Evolutionary conservation across 768 basidiomycete genomes (phyloP), one percentile per base, ranked within the genome.

Genomic region (Ramaria sp.): DNA sequence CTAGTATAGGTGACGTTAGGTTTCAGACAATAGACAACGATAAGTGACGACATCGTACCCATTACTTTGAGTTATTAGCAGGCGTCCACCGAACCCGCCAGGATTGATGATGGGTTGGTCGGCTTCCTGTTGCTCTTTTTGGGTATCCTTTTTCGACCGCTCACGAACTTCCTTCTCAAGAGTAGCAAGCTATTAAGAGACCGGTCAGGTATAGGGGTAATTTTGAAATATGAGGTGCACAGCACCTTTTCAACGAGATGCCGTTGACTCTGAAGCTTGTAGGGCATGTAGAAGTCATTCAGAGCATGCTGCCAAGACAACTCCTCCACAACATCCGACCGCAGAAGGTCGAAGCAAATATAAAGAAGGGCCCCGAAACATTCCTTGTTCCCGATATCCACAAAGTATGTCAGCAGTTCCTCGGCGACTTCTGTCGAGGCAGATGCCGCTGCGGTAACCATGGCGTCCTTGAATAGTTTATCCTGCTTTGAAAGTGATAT

Each of bases 271-370:
- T 98, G 95, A 49, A 96, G 85, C 68, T 83, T 84, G 70, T 90
- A 98, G 1, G 96, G 96, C 90, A 95, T 96, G 67, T 89, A 90
- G 74, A 95, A 98, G 71, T 99, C 96, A 65, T 91, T 91, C 47
- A 99, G 78, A 20, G 86, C 95, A 63, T 96, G 85, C 67, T 91
- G 88, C 96, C 96, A 98, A 60, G 92, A 92, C 37, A 96, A 74
- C 69, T 96, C 95, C 71, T 93, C 88, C 27, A 96, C 91, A 56
- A 94, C 71, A 65, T 98, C 95, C 2, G 92, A 80, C 46, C 91
- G 86, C 53, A 98, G 73, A n/a, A 98, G 78, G 71, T 99, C 95
- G 74, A 93, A 99, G 75, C 93, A 96, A 53, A 88, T 79, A 63
- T 84, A 98, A 22, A 98, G 80, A 60, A 87, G 74, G 1, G 88